phyloP scores from a whole-genome alignment of 1,139 yeast genomes.

The Saccharomyces hybrid region DNA sequence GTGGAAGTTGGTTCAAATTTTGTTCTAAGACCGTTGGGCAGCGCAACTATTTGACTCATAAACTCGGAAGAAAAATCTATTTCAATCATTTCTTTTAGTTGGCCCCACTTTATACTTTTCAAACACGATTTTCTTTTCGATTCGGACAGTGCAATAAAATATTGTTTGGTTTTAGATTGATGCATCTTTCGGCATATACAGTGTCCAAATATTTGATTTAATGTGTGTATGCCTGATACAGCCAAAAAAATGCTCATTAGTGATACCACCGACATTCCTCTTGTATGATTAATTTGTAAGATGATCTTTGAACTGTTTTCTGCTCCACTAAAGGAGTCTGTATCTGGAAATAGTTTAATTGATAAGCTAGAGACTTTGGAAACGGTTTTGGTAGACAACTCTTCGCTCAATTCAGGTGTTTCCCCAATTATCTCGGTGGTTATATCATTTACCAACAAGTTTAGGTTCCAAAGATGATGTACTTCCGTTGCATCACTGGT shows the following conservation, averaged over 20 bases:
- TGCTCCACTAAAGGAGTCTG: constrained; percentile 13
- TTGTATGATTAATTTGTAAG: constrained; percentile 31
- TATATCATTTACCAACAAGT: constrained; percentile 18
- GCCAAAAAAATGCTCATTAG: constrained; percentile 44
- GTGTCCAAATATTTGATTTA: constrained; percentile 39
- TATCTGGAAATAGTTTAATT: constrained; percentile 25
- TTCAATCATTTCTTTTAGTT: constrained; percentile 17
- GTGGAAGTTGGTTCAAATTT: constrained; percentile 38
- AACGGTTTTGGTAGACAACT: constrained; percentile 29
- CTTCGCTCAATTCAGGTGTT: constrained; percentile 24
- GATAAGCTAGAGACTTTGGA: constrained; percentile 24
- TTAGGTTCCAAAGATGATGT: constrained; percentile 23
- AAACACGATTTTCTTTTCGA: constrained; percentile 17
- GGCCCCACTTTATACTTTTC: constrained; percentile 16
- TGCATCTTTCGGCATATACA: constrained; percentile 27
- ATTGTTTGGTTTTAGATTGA: constrained; percentile 25
- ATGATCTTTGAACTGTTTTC: constrained; percentile 29
- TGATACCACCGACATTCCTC: constrained; percentile 37
- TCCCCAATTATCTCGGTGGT: constrained; percentile 30
- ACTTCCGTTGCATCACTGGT: constrained; percentile 23
- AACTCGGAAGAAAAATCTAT: constrained; percentile 22
- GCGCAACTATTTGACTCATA: constrained; percentile 27
- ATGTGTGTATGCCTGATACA: constrained; percentile 47
- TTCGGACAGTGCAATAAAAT: constrained; percentile 18
- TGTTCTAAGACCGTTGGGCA: constrained; percentile 44